phyloP scores from a whole-genome alignment of 1,139 yeast species.

The Sugiyamaella pinicola region DNA sequence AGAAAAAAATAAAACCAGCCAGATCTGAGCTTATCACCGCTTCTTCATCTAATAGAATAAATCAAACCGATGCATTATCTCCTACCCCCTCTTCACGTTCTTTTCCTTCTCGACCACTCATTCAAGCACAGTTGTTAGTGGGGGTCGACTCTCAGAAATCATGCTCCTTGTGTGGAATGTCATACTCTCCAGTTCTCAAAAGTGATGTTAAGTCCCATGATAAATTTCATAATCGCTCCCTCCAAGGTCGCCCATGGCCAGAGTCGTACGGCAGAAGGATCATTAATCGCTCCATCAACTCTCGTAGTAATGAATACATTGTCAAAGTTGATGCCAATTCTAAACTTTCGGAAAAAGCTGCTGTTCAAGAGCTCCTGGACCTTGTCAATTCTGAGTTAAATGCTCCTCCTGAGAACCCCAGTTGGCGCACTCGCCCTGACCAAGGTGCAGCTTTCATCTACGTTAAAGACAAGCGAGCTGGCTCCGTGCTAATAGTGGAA shows the following conservation, averaged over 20 bases:
- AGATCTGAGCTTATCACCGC: too few relatives aligned
- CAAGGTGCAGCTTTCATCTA: slow-evolving; percentile 51
- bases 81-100: background rate
- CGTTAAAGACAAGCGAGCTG: slow-evolving; percentile 45
- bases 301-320: slow-evolving; percentile 30
- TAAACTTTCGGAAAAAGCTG: slow-evolving; percentile 36
- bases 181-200: slow-evolving; percentile 51
- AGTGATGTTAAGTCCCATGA: slow-evolving; percentile 53
- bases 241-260: slow-evolving; percentile 52
- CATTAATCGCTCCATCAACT: background rate
- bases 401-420: slow-evolving; percentile 56
- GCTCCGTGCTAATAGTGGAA: slow-evolving; percentile 57
- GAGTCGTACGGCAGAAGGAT: slow-evolving; percentile 41
- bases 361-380: slow-evolving; percentile 46
- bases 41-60: too few relatives aligned
- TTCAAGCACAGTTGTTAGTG: slow-evolving; percentile 13
- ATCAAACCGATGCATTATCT: too few relatives aligned
- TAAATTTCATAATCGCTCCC: slow-evolving; percentile 48
- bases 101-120: background rate
- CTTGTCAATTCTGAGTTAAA: slow-evolving; percentile 62
- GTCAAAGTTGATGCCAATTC: slow-evolving; percentile 40
- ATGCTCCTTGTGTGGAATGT: slow-evolving; percentile 55
- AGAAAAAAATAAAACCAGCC: too few relatives aligned
- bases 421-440: slow-evolving; percentile 47
- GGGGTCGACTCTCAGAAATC: slow-evolving; percentile 13